Evolutionary conservation across 106 monocot species (phyloP).

Genomic region (Dactylorhiza incarnata): DNA sequence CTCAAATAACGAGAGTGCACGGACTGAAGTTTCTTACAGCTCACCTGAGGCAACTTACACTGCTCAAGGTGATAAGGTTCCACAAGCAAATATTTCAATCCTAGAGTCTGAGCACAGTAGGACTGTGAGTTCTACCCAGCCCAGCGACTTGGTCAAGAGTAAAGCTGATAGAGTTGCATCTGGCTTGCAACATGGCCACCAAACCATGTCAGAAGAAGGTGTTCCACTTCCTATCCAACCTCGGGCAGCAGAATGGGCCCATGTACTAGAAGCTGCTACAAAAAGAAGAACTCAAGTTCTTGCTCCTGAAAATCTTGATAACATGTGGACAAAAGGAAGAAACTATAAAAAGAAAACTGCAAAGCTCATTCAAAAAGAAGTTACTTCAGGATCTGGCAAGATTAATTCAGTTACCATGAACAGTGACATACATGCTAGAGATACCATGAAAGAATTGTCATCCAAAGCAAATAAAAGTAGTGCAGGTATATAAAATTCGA

Average conservation of each 20-base stretch:
- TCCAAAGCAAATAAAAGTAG: constrained; percentile 22
- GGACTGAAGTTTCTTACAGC: constrained; percentile 12
- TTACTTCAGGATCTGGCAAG: constrained; percentile 12
- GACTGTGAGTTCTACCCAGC: constrained; percentile 16
- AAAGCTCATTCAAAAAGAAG: constrained; percentile 26
- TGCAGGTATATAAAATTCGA: constrained; percentile 11
- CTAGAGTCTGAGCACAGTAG: neutral
- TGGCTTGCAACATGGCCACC: constrained; percentile 14
- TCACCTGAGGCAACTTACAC: constrained; percentile 11
- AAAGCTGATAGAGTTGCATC: constrained; percentile 18
- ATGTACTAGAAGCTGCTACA: constrained; percentile 71
- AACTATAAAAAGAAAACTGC: constrained; percentile 84
- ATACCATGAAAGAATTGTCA: constrained; percentile 26
- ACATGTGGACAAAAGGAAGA: constrained; percentile 98
- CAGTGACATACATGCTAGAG: constrained; percentile 11
- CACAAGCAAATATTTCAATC: constrained; percentile 12
- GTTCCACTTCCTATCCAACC: constrained; percentile 9
- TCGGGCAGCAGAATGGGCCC: constrained; percentile 79
- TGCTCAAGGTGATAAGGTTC: constrained; percentile 16
- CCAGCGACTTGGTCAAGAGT: constrained; percentile 17
- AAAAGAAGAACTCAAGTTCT: constrained; percentile 93
- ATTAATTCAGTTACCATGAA: constrained; percentile 17
- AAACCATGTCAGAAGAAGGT: constrained; percentile 19
- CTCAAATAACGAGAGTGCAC: constrained; percentile 25
- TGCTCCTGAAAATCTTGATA: constrained; percentile 98